A percentile compares a stretch with the other conserved stretches of the same genome.
Evolutionary conservation across 495 filamentous ascomycete genomes (phyloP).

Genomic region (Penicillium fimorum): DNA sequence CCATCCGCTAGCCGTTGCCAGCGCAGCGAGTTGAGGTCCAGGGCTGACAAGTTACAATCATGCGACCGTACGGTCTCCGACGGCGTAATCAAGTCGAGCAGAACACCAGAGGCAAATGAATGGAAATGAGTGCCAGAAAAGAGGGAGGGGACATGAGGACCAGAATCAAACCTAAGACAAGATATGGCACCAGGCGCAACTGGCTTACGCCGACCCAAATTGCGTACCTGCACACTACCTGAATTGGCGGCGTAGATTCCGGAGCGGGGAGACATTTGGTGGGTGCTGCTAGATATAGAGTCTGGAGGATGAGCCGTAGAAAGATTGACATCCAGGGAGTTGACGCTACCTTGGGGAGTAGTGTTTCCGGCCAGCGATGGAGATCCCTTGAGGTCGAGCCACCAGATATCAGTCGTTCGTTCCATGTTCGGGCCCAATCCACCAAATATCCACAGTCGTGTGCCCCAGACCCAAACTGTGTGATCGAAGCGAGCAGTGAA

Average conservation of each 20-base stretch:
- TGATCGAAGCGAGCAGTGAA: conserved; percentile 95
- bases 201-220: conserved; percentile 64
- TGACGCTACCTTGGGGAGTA: conserved; percentile 63
- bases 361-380: conserved; percentile 72
- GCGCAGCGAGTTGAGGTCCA: conserved; percentile 79
- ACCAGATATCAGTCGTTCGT: conserved; percentile 91
- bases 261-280: conserved; percentile 51
- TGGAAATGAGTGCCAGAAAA: conserved; percentile 91
- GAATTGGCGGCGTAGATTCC: conserved; percentile 88
- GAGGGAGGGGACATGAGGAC: conserved; percentile 81
- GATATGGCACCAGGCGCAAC: conserved; percentile 87
- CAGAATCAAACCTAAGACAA: conserved; percentile 82
- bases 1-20: conserved; percentile 96
- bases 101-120: conserved; percentile 85
- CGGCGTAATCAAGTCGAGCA: conserved; percentile 91
- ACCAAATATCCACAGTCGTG: conserved; percentile 95
- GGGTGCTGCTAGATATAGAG: conserved; percentile 36
- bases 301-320: conserved; percentile 46
- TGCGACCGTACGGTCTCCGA: conserved; percentile 77
- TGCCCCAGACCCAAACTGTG: conserved; percentile 85
- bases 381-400: conserved; percentile 88
- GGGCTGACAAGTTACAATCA: conserved; percentile 84
- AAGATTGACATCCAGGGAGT: conserved; percentile 36
- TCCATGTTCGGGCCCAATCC: conserved; percentile 94
- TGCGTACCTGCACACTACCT: conserved; percentile 78